These are phyloP conservation scores for Paecilomyces variotii DNA, from an alignment of 2,329 filamentous ascomycete genomes.

Conservation along the genomic window DNA sequence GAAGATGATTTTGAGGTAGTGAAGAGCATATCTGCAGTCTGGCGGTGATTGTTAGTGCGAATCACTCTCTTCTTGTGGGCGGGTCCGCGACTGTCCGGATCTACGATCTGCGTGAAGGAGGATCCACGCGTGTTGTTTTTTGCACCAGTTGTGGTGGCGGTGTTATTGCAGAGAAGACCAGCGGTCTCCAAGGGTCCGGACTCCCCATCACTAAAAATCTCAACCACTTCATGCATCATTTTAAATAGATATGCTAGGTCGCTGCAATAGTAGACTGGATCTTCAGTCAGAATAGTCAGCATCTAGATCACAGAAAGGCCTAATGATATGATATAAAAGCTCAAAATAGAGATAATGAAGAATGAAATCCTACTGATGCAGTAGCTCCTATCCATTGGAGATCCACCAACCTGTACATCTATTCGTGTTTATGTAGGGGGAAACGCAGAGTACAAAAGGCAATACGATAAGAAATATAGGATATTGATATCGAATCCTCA, in stretches of 20 bases:
- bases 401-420: not conserved
- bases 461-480: not conserved
- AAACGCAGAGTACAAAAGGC: not conserved
- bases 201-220: not conserved
- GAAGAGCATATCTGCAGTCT: not conserved
- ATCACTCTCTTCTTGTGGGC: not conserved
- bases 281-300: not conserved
- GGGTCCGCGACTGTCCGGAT: not conserved
- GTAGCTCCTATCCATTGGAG: not conserved
- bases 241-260: not conserved
- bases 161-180: not conserved
- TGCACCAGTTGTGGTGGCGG: not conserved
- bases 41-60: not conserved
- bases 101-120: not conserved
- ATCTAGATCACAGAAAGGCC: not conserved
- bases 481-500: not conserved
- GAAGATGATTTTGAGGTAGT: not conserved
- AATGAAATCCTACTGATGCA: not conserved
- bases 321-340: not conserved
- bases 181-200: not conserved
- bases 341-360: not conserved
- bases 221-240: not conserved
- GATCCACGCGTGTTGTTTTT: not conserved
- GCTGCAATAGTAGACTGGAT: not conserved
- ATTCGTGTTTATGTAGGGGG: not conserved